A percentile compares a stretch with the other conserved stretches of the same genome.
These are phyloP conservation scores for Cucumis melo DNA, from an alignment of 306 rosid species.

Conservation along the genomic window DNA sequence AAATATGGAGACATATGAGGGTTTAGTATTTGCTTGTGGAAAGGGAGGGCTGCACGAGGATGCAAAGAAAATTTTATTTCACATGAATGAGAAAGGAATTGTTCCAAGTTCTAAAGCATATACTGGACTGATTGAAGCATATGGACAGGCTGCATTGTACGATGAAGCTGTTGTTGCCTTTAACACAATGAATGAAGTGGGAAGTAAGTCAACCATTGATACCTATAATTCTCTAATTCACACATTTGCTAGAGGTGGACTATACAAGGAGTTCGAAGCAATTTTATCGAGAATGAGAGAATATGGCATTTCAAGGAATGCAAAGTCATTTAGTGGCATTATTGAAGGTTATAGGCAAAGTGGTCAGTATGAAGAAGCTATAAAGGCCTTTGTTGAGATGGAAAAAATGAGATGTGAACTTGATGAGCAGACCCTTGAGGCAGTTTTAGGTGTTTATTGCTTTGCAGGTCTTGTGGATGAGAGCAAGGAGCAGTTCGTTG, in stretches of 20 bases:
- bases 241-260: slow-evolving; percentile 70
- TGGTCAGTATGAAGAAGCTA: slow-evolving; percentile 80
- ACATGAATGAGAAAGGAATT: slow-evolving; percentile 56
- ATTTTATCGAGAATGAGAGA: slow-evolving; percentile 43
- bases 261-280: slow-evolving; percentile 64
- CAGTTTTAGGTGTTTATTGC: slow-evolving; percentile 66
- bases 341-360: slow-evolving; percentile 83
- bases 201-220: slow-evolving; percentile 51
- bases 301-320: slow-evolving; percentile 42
- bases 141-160: slow-evolving; percentile 72
- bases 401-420: slow-evolving; percentile 66
- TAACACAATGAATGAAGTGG: slow-evolving; percentile 88
- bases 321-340: slow-evolving; percentile 55
- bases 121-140: slow-evolving; percentile 75
- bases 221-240: slow-evolving; percentile 63
- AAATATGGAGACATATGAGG: slow-evolving; percentile 82
- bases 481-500: slow-evolving; percentile 82
- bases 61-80: slow-evolving; percentile 63
- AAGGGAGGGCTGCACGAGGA: slow-evolving; percentile 84
- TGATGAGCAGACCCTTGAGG: slow-evolving; percentile 69
- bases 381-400: slow-evolving; percentile 64
- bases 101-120: slow-evolving; percentile 77
- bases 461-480: slow-evolving; percentile 80
- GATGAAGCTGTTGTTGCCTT: slow-evolving; percentile 92
- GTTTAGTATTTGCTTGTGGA: slow-evolving; percentile 85